These are phyloP conservation scores for Elaeis guineensis DNA, from an alignment of 176 grass and related monocot species.

Conservation along the genomic window DNA sequence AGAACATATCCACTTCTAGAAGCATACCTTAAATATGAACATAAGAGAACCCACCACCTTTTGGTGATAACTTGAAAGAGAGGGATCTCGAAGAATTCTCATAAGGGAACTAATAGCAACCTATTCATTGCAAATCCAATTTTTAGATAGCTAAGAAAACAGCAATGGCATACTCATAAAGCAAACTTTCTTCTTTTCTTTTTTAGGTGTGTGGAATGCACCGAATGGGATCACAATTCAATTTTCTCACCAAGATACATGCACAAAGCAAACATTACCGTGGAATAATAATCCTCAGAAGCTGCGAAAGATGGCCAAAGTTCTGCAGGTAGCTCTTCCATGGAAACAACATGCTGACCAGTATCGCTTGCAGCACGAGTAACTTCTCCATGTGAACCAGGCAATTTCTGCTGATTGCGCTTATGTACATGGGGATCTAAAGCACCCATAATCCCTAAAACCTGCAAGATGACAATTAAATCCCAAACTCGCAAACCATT, in stretches of 20 bases:
- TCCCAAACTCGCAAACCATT: no score
- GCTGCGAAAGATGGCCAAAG: slow-evolving; percentile 92
- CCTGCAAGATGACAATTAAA: slow-evolving; percentile 38
- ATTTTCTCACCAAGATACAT: not conserved
- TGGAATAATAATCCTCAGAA: slow-evolving; percentile 97
- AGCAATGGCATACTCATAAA: no score
- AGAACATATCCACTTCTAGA: not conserved
- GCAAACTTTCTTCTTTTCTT: no score
- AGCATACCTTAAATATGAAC: slow-evolving; percentile 93
- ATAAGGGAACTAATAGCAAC: slow-evolving; percentile 97
- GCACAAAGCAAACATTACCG: slow-evolving; percentile 45
- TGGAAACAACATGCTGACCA: slow-evolving; percentile 90
- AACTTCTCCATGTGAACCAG: slow-evolving; percentile 70
- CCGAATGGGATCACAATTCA: no score
- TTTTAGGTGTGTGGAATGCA: no score
- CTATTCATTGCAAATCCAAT: slow-evolving; percentile 31
- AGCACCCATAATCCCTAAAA: slow-evolving; percentile 99
- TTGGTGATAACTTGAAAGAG: slow-evolving; percentile 98
- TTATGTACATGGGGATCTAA: slow-evolving; percentile 93
- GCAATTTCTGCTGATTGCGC: slow-evolving; percentile 81
- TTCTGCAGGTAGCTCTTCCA: slow-evolving; percentile 92
- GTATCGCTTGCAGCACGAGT: slow-evolving; percentile 56
- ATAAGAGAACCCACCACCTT: slow-evolving; percentile 90
- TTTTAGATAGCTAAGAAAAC: slow-evolving; percentile 17
- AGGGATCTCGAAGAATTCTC: slow-evolving; percentile 90